Percentiles rank a stretch among this genome's conserved stretches.
Evolutionary conservation across 192 early-diverging fungal species (phyloP).

Genomic region (Allomyces macrogynus): DNA sequence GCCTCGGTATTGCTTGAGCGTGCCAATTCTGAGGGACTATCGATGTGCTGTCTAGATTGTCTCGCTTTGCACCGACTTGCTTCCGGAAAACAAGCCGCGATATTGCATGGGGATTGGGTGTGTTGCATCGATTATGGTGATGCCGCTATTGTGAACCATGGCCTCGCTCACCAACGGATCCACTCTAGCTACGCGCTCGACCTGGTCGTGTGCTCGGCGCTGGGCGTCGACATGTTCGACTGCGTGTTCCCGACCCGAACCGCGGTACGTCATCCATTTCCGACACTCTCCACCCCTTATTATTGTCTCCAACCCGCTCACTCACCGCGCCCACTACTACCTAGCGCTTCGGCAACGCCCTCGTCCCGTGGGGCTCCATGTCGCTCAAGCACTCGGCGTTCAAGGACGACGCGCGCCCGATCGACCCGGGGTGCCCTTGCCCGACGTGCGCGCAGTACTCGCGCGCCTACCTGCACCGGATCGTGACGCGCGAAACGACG

Average conservation of each 20-base stretch:
- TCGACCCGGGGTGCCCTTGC: constrained; percentile 58
- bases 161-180: too few species aligned
- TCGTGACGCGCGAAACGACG: constrained; percentile 52
- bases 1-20: not conserved
- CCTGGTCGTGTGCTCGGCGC: constrained; percentile 61
- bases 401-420: constrained; percentile 43
- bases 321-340: not conserved
- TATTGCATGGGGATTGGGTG: constrained; percentile 84
- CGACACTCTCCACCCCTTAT: not conserved
- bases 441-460: constrained; percentile 47
- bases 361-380: constrained; percentile 49
- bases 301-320: not conserved
- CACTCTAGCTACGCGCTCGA: constrained; percentile 45
- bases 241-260: constrained; percentile 80
- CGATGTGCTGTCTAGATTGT: constrained; percentile 19
- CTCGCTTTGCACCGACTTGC: constrained; percentile 49
- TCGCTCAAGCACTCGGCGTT: constrained; percentile 38
- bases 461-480: constrained; percentile 46
- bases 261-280: constrained; percentile 22
- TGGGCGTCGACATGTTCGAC: constrained; percentile 82
- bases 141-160: not conserved
- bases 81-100: constrained; percentile 62
- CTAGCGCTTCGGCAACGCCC: constrained; percentile 62
- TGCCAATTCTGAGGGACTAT: not conserved
- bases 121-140: not conserved